Conservation (phyloP, 2,329 filamentous ascomycete genomes). For the Endocalyx cinctus region DNA sequence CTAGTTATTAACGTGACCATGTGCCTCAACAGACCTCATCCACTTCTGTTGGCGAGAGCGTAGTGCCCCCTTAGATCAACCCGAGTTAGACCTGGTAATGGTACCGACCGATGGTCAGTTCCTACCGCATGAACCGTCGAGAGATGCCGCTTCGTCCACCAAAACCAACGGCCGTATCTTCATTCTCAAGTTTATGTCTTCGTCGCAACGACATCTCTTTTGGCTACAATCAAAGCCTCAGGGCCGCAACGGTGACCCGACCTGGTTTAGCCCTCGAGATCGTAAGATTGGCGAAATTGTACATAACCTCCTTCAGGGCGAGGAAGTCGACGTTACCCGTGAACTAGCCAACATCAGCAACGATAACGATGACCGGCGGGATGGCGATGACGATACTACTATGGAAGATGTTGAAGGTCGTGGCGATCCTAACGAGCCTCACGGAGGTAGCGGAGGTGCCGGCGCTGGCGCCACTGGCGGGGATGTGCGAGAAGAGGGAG, state of each 20-base stretch:
- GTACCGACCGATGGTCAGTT: slow-evolving; percentile 87
- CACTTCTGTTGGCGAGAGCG: slow-evolving; percentile 97
- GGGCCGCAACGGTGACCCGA: slow-evolving; percentile 60
- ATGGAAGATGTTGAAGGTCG: slow-evolving; percentile 74
- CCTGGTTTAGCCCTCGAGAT: slow-evolving; percentile 81
- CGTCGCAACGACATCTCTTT: slow-evolving; percentile 86
- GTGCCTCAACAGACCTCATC: slow-evolving; percentile 64
- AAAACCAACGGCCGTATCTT: slow-evolving; percentile 87
- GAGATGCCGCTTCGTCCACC: slow-evolving; percentile 50
- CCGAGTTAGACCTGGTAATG: slow-evolving; percentile 89
- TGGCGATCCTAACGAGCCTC: slow-evolving; percentile 53
- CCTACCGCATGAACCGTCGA: slow-evolving; percentile 66
- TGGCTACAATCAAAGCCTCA: slow-evolving; percentile 94
- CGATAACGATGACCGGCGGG: slow-evolving; percentile 41
- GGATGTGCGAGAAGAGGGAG: slow-evolving; percentile 85
- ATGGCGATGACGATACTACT: slow-evolving; percentile 67
- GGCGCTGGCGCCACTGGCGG: slow-evolving; percentile 84
- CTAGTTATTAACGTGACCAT: too few species aligned
- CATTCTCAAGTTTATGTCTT: slow-evolving; percentile 88
- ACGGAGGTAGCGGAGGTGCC: slow-evolving; percentile 69
- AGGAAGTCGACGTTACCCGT: slow-evolving; percentile 73
- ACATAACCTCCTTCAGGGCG: slow-evolving; percentile 77
- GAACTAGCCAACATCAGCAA: slow-evolving; percentile 65
- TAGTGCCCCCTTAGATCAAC: slow-evolving; percentile 61
- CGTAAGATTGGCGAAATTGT: slow-evolving; percentile 85